phyloP scores from a whole-genome alignment of 371 early-diverging fungal species.

The Mucor lusitanicus region DNA sequence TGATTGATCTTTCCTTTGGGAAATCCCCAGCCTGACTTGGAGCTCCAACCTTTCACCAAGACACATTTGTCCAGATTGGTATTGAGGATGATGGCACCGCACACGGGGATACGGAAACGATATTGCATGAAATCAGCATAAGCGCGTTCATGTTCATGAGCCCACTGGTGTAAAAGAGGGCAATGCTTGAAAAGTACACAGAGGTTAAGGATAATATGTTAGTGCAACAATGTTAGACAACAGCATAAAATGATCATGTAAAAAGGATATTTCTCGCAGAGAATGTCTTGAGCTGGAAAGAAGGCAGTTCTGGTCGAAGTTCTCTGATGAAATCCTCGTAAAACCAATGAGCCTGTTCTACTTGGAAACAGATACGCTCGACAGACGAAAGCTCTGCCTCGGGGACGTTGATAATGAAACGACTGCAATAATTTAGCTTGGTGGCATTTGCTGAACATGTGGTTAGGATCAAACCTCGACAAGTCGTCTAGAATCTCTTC shows the following conservation, averaged over 20 bases:
- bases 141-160: constrained; percentile 83
- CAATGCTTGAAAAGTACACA: constrained; percentile 80
- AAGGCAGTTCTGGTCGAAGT: constrained; percentile 75
- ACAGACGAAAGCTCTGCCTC: constrained; percentile 87
- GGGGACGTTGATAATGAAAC: constrained; percentile 98
- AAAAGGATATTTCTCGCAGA: constrained; percentile 71
- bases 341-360: constrained; percentile 99
- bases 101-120: constrained; percentile 97
- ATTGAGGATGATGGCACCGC: constrained; percentile 98
- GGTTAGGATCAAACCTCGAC: constrained; percentile 60
- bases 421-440: constrained; percentile 49
- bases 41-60: constrained; percentile 91
- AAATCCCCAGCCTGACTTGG: constrained; percentile 92
- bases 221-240: not conserved
- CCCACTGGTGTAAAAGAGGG: constrained; percentile 87
- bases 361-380: constrained; percentile 97
- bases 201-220: constrained; percentile 3
- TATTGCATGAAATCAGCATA: constrained; percentile 94
- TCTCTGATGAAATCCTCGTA: constrained; percentile 97
- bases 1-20: constrained; percentile 99
- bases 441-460: not conserved
- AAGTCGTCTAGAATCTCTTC: constrained; percentile 84
- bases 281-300: constrained; percentile 82
- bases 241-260: constrained; percentile 1
- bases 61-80: constrained; percentile 81